Percentiles rank a stretch among this genome's conserved stretches.
Evolutionary conservation across 331 rosid species (phyloP).

Genomic region (Rhamnella rubrinervis): DNA sequence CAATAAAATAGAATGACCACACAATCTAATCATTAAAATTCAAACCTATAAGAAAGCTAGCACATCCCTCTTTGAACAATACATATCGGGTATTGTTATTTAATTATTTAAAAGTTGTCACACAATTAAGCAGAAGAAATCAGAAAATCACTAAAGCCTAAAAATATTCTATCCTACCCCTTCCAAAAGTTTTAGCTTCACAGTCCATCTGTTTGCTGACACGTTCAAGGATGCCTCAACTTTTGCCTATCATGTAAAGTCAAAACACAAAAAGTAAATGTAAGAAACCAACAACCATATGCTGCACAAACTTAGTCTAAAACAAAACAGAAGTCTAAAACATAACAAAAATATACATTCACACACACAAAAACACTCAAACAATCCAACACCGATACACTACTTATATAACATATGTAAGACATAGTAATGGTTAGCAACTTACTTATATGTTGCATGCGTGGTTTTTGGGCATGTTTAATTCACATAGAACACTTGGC

Average conservation of each 20-base stretch:
- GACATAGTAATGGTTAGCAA: no score
- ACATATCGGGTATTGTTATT: not conserved
- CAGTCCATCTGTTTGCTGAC: conserved; percentile 37
- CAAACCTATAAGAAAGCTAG: not conserved
- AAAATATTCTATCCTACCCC: conserved; percentile 37
- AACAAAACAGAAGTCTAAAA: no score
- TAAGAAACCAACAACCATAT: not conserved
- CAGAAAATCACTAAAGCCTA: conserved; percentile 11
- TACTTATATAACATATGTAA: no score
- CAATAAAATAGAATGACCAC: not conserved
- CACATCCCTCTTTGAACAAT: not conserved
- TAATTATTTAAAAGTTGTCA: not conserved
- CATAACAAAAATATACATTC: no score
- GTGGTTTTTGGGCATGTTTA: no score
- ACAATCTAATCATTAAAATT: not conserved
- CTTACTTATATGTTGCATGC: no score
- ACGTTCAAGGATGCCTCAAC: conserved; percentile 18
- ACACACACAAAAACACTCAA: no score
- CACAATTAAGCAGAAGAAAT: not conserved
- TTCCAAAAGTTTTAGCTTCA: conserved; percentile 46
- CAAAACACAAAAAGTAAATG: not conserved
- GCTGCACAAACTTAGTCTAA: no score
- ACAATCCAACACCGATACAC: no score
- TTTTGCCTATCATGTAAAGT: conserved; percentile 15
- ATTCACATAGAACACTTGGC: no score